These are phyloP conservation scores for Candida pseudoglaebosa DNA, from an alignment of 805 yeast genomes.

Conservation along the genomic window DNA sequence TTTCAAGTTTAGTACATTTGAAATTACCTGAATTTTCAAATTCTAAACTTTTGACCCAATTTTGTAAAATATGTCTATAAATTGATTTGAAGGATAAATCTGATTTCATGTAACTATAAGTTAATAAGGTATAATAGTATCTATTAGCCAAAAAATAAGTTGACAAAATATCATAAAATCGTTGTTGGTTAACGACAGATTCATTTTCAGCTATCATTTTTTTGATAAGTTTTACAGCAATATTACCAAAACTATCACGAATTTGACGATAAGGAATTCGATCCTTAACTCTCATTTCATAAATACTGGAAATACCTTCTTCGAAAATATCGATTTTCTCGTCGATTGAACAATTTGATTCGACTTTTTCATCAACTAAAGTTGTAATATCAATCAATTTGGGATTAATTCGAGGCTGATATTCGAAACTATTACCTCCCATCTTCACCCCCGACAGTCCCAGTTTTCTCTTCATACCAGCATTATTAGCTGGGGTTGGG, in stretches of 20 bases:
- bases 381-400: slow-evolving; percentile 31
- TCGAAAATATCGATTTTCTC: slow-evolving; percentile 36
- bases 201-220: slow-evolving; percentile 12
- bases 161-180: slow-evolving; percentile 22
- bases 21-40: slow-evolving; percentile 9
- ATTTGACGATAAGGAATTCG: slow-evolving; percentile 22
- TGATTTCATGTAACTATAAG: slow-evolving; percentile 15
- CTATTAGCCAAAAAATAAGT: slow-evolving; percentile 29
- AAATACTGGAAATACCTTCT: slow-evolving; percentile 38
- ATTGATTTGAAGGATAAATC: slow-evolving; percentile 11
- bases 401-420: slow-evolving; percentile 14
- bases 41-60: slow-evolving; percentile 34
- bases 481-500: too few relatives aligned
- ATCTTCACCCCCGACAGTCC: not conserved
- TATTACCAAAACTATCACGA: slow-evolving; percentile 24
- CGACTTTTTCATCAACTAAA: slow-evolving; percentile 27
- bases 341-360: slow-evolving; percentile 15
- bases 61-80: slow-evolving; percentile 22
- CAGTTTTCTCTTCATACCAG: too few relatives aligned
- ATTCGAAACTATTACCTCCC: not conserved
- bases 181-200: slow-evolving; percentile 1
- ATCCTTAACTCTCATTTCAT: slow-evolving; percentile 34
- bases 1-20: slow-evolving; percentile 6
- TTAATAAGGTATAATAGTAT: slow-evolving; percentile 25
- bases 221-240: slow-evolving; percentile 19